These are phyloP conservation scores for Drosera capensis DNA, from an alignment of 148 eudicot genomes.

Conservation along the genomic window DNA sequence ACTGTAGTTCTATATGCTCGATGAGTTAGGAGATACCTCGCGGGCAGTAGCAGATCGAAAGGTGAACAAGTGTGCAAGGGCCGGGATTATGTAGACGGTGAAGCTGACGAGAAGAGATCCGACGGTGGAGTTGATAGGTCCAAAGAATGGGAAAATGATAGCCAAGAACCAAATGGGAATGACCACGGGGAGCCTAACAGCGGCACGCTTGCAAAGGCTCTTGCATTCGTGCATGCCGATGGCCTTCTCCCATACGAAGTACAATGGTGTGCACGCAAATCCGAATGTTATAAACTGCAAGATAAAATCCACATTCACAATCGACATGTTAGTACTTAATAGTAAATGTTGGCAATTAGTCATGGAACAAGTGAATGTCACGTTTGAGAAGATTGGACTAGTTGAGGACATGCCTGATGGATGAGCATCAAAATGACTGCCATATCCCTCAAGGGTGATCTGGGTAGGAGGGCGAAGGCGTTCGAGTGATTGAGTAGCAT, in stretches of 20 bases:
- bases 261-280: conserved; percentile 7
- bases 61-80: conserved; percentile 9
- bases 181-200: conserved; percentile 3
- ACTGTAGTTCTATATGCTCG: background rate
- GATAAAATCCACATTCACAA: background rate
- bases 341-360: too few species aligned
- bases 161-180: conserved; percentile 8
- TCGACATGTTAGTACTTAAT: background rate
- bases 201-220: conserved; percentile 4
- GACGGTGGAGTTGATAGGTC: conserved; percentile 7
- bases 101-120: conserved; percentile 8
- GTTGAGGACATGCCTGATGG: conserved; percentile 1
- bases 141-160: conserved; percentile 8
- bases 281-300: conserved; percentile 9
- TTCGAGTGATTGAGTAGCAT: conserved; percentile 7
- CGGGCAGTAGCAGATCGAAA: conserved; percentile 4
- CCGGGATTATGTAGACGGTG: conserved; percentile 10
- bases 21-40: background rate
- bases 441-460: background rate
- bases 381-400: background rate
- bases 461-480: conserved; percentile 7
- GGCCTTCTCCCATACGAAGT: conserved; percentile 7
- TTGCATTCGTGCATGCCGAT: conserved; percentile 7
- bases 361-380: background rate
- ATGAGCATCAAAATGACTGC: conserved; percentile 8